Evolutionary conservation across 768 basidiomycete species (phyloP).

Genomic region (Auricularia heimuer): DNA sequence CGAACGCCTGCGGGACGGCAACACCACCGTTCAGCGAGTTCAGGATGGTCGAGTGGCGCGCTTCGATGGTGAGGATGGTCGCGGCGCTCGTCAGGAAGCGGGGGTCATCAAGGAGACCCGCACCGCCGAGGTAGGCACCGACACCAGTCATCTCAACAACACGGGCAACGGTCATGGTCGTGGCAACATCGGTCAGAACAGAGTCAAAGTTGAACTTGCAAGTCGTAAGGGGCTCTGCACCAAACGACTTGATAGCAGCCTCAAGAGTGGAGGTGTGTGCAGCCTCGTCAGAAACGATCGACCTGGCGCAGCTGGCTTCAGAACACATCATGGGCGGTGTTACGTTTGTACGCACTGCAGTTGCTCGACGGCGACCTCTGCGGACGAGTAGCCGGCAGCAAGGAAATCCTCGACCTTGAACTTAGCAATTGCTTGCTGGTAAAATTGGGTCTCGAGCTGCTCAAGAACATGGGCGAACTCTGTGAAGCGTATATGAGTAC

Average conservation of each 20-base stretch:
- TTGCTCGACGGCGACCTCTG: slow-evolving; percentile 47
- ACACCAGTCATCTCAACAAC: slow-evolving; percentile 71
- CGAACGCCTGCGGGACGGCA: slow-evolving; percentile 60
- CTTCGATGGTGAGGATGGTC: slow-evolving; percentile 69
- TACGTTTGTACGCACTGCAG: slow-evolving; percentile 26
- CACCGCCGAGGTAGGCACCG: slow-evolving; percentile 65
- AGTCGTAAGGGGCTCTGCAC: slow-evolving; percentile 39
- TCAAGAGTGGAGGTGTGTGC: slow-evolving; percentile 33
- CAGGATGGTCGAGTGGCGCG: slow-evolving; percentile 72
- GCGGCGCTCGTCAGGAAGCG: slow-evolving; percentile 54
- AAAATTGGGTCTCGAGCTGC: slow-evolving; percentile 61
- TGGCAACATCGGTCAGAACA: slow-evolving; percentile 52
- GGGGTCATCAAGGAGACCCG: slow-evolving; percentile 51
- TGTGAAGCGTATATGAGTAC: slow-evolving; percentile 17
- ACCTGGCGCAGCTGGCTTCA: slow-evolving; percentile 10
- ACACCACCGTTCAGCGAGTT: slow-evolving; percentile 57
- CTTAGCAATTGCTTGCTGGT: slow-evolving; percentile 51
- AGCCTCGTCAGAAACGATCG: slow-evolving; percentile 52
- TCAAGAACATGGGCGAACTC: slow-evolving; percentile 73
- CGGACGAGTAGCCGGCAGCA: slow-evolving; percentile 51
- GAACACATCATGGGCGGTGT: neutral
- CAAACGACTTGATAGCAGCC: slow-evolving; percentile 43
- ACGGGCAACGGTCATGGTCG: slow-evolving; percentile 64
- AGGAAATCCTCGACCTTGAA: slow-evolving; percentile 57
- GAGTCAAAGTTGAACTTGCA: slow-evolving; percentile 64